Percentiles rank a stretch among this genome's conserved stretches.
Conservation (phyloP, 2,329 filamentous ascomycete species). For the Cordyceps cicadae region DNA sequence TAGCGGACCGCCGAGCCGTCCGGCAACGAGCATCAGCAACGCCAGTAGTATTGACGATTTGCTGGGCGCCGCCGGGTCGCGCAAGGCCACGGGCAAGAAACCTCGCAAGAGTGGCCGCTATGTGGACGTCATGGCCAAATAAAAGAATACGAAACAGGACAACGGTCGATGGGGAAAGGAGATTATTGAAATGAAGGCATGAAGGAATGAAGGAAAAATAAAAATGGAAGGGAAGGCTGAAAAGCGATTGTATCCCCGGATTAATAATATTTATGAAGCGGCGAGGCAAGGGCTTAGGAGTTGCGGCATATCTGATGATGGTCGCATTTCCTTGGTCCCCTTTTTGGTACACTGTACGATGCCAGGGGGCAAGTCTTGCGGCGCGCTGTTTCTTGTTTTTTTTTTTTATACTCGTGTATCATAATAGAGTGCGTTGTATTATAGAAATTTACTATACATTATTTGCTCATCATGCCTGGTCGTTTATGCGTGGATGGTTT, state of each 20-base stretch:
- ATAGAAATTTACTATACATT: slow-evolving; percentile 11
- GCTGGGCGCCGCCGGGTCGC: slow-evolving; percentile 62
- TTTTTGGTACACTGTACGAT: neutral
- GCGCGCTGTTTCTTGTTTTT: neutral
- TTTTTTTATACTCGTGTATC: slow-evolving; percentile 6
- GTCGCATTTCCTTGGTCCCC: neutral
- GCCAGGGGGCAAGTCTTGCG: neutral
- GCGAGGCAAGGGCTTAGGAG: neutral
- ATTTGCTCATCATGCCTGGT: neutral
- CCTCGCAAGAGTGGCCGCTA: slow-evolving; percentile 79
- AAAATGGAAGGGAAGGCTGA: neutral
- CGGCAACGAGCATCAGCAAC: slow-evolving; percentile 75
- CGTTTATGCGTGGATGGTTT: neutral
- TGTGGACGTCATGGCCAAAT: slow-evolving; percentile 89
- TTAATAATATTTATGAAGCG: slow-evolving; percentile 2
- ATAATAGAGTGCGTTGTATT: slow-evolving; percentile 6
- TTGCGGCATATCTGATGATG: neutral
- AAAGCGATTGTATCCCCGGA: neutral
- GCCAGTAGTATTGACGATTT: slow-evolving; percentile 94
- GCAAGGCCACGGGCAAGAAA: slow-evolving; percentile 59
- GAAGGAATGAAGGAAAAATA: slow-evolving; percentile 4
- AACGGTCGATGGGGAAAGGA: neutral
- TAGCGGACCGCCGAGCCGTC: slow-evolving; percentile 56
- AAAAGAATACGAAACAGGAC: slow-evolving; percentile 9
- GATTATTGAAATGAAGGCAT: neutral